Percentiles rank a stretch among this genome's conserved stretches.
Evolutionary conservation across 2,329 filamentous ascomycete species (phyloP).

Genomic region (Sclerotiophoma versabilis): DNA sequence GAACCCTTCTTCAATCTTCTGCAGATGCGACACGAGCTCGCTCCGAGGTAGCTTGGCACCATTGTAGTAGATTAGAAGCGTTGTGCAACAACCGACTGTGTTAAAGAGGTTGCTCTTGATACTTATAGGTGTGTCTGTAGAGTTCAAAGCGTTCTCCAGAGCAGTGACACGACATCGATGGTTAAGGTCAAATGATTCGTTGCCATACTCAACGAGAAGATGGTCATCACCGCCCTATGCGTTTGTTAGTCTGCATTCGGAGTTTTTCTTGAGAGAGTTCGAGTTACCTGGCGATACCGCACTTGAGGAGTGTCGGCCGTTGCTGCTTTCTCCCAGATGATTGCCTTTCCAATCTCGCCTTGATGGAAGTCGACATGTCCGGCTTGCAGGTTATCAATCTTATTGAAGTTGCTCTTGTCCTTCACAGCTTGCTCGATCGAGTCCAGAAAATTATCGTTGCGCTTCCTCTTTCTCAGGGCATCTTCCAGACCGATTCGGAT

Average conservation of each 20-base stretch:
- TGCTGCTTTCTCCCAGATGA: constrained; percentile 39
- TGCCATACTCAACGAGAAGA: constrained; percentile 65
- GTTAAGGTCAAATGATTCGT: constrained; percentile 64
- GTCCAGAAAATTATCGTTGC: constrained; percentile 56
- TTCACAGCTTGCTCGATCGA: constrained; percentile 52
- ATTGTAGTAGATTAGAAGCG: constrained; percentile 53
- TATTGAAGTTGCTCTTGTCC: constrained; percentile 19
- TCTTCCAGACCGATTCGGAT: constrained; percentile 60
- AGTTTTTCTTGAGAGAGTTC: constrained; percentile 9
- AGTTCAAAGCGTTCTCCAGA: constrained; percentile 57
- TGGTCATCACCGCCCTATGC: constrained; percentile 53
- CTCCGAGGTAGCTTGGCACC: constrained; percentile 46
- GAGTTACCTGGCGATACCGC: constrained; percentile 31
- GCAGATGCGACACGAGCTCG: constrained; percentile 49
- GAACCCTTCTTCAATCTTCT: constrained; percentile 51
- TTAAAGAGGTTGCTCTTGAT: constrained; percentile 56
- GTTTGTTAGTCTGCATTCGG: background rate
- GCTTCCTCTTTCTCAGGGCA: constrained; percentile 55
- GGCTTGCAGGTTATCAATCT: constrained; percentile 33
- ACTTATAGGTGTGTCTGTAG: constrained; percentile 47
- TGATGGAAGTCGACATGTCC: constrained; percentile 39
- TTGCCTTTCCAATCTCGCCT: constrained; percentile 35
- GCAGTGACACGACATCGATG: constrained; percentile 63
- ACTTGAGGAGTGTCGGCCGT: constrained; percentile 32
- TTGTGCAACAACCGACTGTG: constrained; percentile 60